Base-by-base conservation (phyloP, 805 yeast genomes). In the Ogataea nakhonphanomensis region DNA sequence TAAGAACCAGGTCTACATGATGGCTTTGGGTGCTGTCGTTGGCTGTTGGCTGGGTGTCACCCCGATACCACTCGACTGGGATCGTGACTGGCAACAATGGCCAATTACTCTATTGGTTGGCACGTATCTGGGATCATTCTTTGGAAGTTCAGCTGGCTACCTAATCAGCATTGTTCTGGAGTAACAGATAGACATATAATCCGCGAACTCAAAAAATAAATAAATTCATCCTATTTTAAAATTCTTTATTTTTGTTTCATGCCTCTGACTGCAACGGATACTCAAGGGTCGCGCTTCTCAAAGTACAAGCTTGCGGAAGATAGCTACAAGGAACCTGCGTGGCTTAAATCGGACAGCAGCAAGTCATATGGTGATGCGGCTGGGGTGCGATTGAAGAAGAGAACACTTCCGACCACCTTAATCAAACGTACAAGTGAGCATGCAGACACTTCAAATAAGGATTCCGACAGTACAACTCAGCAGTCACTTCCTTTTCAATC, bases 21-120 rank as follows among this genome's bases (percentile, higher is more conserved):
- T 66, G 3, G 54, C 71, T 5, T 37, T 71, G 8, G 76, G 76
- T 4, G 62, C 70, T 1, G 48, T 70, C 28, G 28, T 83, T 8
- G 96, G 96, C 1, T 79, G 90, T 6, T 91, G 98, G 98, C 50
- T 88, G 1, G 97, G 98, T 11, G 96, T 91, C 3, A 62, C 86
- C 26, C 98, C 95, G 1, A 89, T 93, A 43, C 97, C 98, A 0
- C 70, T 93, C 44, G 99, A 91, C 62, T 91, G 99, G 99, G 99
- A 91, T 59, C 73, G 98, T 53, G 86, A 84, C 20, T 91, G 99
- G 99, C 99, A 91, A 62, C 74, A 71, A 38, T 91, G 96, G 95
- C 99, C 99, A 6, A 76, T 88, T 39, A 91, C 98, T 0, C 71
- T 91, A 30, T 67, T 91, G 10, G 70, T 76, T 7, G 97, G 98